Conservation (phyloP, 768 basidiomycete genomes). For the Suillus brevipes region DNA sequence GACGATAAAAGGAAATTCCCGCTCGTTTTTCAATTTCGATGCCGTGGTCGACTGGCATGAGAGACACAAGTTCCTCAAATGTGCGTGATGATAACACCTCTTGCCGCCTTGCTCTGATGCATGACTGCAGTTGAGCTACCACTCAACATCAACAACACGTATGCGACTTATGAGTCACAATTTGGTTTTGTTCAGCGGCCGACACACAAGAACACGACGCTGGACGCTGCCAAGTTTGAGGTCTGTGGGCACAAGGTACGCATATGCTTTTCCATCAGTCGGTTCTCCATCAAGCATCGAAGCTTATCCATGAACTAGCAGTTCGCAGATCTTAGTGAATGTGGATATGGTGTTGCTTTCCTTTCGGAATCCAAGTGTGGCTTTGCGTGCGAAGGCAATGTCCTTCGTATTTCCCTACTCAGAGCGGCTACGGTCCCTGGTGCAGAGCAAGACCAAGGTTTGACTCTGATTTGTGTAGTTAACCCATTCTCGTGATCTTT, state of each 20-base stretch:
- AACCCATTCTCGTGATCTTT: not conserved
- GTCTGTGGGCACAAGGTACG: conserved; percentile 92
- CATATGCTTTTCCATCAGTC: not conserved
- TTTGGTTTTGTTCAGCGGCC: conserved; percentile 89
- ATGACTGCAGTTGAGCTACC: conserved; percentile 76
- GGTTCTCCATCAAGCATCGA: not conserved
- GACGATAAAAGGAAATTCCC: conserved; percentile 60
- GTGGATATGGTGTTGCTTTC: conserved; percentile 92
- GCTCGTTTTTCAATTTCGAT: conserved; percentile 80
- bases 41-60: conserved; percentile 89
- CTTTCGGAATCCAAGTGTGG: conserved; percentile 97
- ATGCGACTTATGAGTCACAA: conserved; percentile 92
- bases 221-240: conserved; percentile 93
- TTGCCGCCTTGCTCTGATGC: not conserved
- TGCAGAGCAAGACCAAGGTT: conserved; percentile 87
- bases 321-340: conserved; percentile 90
- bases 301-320: conserved; percentile 26
- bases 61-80: conserved; percentile 88
- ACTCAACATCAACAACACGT: conserved; percentile 76
- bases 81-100: conserved; percentile 41
- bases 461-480: not conserved
- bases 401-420: conserved; percentile 85
- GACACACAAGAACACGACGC: conserved; percentile 93
- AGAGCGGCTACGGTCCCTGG: conserved; percentile 92
- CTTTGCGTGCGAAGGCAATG: conserved; percentile 81